A percentile compares a stretch with the other conserved stretches of the same genome.
Evolutionary conservation across 192 early-diverging fungal genomes (phyloP).

Genomic region (Phlyctochytrium arcticum): DNA sequence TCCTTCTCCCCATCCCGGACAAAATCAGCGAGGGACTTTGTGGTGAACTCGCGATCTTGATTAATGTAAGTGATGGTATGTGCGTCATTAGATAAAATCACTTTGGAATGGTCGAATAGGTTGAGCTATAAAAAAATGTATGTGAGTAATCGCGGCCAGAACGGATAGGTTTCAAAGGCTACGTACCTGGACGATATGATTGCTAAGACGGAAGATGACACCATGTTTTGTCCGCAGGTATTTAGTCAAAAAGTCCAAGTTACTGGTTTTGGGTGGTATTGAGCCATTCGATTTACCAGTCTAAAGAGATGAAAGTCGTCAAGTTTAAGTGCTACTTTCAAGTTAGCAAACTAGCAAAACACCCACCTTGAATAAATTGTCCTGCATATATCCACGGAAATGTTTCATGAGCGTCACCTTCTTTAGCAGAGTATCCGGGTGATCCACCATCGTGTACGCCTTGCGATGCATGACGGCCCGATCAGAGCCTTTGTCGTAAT

Average conservation of each 20-base stretch:
- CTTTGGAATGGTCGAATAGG: slow-evolving; percentile 71
- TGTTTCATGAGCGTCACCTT: slow-evolving; percentile 57
- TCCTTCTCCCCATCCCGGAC: slow-evolving; percentile 14
- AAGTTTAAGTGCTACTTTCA: too few relatives aligned
- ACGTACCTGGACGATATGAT: slow-evolving; percentile 62
- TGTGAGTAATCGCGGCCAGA: background rate
- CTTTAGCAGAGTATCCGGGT: slow-evolving; percentile 52
- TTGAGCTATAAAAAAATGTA: slow-evolving; percentile 49
- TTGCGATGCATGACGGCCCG: slow-evolving; percentile 31
- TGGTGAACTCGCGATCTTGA: slow-evolving; percentile 31
- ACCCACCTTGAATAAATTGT: slow-evolving; percentile 41
- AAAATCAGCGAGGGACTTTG: slow-evolving; percentile 18
- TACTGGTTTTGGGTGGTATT: background rate
- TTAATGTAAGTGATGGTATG: slow-evolving; percentile 59
- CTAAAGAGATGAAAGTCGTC: too few relatives aligned
- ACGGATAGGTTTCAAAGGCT: background rate
- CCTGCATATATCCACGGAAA: slow-evolving; percentile 61
- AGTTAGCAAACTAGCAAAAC: too few relatives aligned
- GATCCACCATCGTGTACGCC: slow-evolving; percentile 34
- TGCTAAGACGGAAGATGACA: slow-evolving; percentile 65
- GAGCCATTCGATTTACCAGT: too few relatives aligned
- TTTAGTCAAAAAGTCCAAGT: slow-evolving; percentile 57
- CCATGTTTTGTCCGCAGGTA: slow-evolving; percentile 58
- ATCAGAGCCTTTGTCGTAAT: slow-evolving; percentile 26
- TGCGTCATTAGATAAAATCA: slow-evolving; percentile 56